These are phyloP conservation scores for Staphylotrichum tortipilum DNA, from an alignment of 495 filamentous ascomycete genomes.

Conservation along the genomic window DNA sequence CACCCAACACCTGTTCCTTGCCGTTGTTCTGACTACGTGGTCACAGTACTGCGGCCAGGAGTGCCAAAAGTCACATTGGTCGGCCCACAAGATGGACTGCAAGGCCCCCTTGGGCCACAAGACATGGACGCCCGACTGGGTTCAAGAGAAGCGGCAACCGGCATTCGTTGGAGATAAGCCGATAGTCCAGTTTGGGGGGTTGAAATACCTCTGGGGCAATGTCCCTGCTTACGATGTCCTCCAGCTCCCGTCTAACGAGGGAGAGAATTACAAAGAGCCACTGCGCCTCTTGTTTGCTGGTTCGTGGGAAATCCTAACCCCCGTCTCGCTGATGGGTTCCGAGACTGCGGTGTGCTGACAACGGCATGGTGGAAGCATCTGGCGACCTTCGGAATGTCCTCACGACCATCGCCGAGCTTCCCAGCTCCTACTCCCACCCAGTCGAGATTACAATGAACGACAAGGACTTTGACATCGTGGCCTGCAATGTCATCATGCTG, in stretches of 20 bases:
- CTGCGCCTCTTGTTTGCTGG: background rate
- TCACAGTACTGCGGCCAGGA: constrained; percentile 27
- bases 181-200: background rate
- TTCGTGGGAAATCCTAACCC: background rate
- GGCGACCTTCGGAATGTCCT: constrained; percentile 40
- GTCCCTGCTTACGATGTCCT: background rate
- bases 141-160: background rate
- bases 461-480: constrained; percentile 32
- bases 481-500: constrained; percentile 40
- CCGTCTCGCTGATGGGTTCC: no score
- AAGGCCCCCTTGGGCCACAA: constrained; percentile 23
- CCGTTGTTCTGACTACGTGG: background rate
- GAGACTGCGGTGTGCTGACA: no score
- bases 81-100: constrained; percentile 29
- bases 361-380: constrained; percentile 32
- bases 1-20: background rate
- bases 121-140: background rate
- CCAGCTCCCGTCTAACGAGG: background rate
- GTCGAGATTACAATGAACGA: constrained; percentile 36
- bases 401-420: constrained; percentile 31
- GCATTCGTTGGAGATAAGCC: background rate
- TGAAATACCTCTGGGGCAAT: background rate
- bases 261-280: background rate
- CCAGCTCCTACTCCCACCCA: constrained; percentile 14
- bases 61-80: constrained; percentile 30